These are phyloP conservation scores for Fragilariopsis cylindrus DNA, from an alignment of 108 stramenopile genomes.

Conservation along the genomic window DNA sequence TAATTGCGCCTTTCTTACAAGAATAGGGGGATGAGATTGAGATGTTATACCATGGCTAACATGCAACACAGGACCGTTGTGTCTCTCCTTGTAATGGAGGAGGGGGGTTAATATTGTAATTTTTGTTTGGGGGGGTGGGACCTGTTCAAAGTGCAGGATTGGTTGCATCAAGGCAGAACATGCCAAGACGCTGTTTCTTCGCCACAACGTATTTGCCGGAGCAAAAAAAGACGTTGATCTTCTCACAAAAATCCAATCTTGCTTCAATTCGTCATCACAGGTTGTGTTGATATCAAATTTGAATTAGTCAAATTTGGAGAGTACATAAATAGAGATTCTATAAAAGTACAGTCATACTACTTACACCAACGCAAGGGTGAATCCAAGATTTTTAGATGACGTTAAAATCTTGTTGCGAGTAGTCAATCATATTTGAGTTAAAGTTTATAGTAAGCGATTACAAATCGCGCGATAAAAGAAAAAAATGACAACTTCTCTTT, in stretches of 20 bases:
- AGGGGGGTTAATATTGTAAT: background rate
- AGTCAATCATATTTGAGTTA: no score
- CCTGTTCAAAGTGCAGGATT: slow-evolving; percentile 49
- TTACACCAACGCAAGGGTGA: background rate
- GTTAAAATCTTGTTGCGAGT: no score
- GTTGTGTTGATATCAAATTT: slow-evolving; percentile 47
- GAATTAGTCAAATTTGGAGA: slow-evolving; percentile 43
- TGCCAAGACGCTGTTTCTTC: slow-evolving; percentile 36
- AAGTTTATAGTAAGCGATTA: no score
- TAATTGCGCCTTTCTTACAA: no score
- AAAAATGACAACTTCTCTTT: no score
- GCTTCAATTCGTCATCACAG: slow-evolving; percentile 49
- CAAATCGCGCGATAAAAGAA: no score
- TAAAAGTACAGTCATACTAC: slow-evolving; percentile 42
- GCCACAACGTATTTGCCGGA: slow-evolving; percentile 32
- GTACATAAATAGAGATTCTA: slow-evolving; percentile 48
- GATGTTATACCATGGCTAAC: no score
- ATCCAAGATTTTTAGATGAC: no score
- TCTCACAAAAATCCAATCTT: slow-evolving; percentile 40
- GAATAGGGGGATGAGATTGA: no score
- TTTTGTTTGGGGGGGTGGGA: slow-evolving; percentile 1
- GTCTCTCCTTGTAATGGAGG: background rate
- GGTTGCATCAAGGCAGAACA: slow-evolving; percentile 22
- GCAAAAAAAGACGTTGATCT: slow-evolving; percentile 32
- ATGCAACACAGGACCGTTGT: no score